Evolutionary conservation across 2,329 filamentous ascomycete genomes (phyloP).

Genomic region (Sordariomycetes sp.): DNA sequence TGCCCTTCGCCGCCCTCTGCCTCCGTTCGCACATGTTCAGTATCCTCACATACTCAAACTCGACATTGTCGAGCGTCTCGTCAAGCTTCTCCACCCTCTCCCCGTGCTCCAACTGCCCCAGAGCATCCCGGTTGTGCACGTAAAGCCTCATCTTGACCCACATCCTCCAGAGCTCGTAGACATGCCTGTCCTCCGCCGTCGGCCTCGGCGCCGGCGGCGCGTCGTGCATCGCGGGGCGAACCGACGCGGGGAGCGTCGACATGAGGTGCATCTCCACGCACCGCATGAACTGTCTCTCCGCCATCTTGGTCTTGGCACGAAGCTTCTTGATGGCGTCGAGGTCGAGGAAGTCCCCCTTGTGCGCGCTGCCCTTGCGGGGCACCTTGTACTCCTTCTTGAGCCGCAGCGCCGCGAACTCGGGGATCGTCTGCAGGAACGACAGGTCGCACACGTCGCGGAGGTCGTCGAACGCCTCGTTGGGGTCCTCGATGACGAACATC

Average conservation of each 20-base stretch:
- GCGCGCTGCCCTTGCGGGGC: slow-evolving; percentile 16
- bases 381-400: slow-evolving; percentile 39
- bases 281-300: slow-evolving; percentile 61
- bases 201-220: slow-evolving; percentile 26
- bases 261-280: slow-evolving; percentile 65
- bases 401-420: slow-evolving; percentile 41
- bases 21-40: slow-evolving; percentile 33
- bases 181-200: slow-evolving; percentile 37
- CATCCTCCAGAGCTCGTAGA: slow-evolving; percentile 59
- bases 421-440: slow-evolving; percentile 43
- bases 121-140: slow-evolving; percentile 56
- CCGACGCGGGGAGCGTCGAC: slow-evolving; percentile 39
- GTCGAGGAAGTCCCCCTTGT: slow-evolving; percentile 36
- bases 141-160: slow-evolving; percentile 68
- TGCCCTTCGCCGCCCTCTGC: slow-evolving; percentile 9
- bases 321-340: slow-evolving; percentile 38
- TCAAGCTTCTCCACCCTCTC: slow-evolving; percentile 64
- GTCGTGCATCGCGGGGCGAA: slow-evolving; percentile 36
- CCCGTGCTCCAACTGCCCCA: slow-evolving; percentile 53
- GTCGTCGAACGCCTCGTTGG: slow-evolving; percentile 74
- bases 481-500: slow-evolving; percentile 89
- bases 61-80: slow-evolving; percentile 52
- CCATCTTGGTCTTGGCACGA: slow-evolving; percentile 55
- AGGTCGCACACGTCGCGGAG: slow-evolving; percentile 66
- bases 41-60: slow-evolving; percentile 59